Percentiles rank a stretch among this genome's conserved stretches.
These are phyloP conservation scores for Vitis rupestris DNA, from an alignment of 164 flowering plant species.

Conservation along the genomic window DNA sequence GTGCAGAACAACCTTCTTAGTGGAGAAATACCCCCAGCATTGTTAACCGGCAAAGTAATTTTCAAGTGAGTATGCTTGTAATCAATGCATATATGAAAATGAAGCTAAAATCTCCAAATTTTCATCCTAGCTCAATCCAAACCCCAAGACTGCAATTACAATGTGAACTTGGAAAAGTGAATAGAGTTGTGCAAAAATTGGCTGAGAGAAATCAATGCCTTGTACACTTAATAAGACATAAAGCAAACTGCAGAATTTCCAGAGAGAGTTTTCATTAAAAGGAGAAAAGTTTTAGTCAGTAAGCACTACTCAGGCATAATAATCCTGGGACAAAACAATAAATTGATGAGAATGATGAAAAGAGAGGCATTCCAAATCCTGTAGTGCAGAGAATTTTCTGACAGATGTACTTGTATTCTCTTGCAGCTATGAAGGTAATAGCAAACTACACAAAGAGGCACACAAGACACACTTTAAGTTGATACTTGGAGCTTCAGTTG, in stretches of 20 bases:
- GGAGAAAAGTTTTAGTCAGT: not conserved
- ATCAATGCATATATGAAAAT: not conserved
- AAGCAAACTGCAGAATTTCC: too few species aligned
- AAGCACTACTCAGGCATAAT: not conserved
- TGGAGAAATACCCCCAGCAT: conserved; percentile 60
- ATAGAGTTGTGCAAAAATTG: too few species aligned
- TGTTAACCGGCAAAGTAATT: conserved; percentile 46
- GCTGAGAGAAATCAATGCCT: too few species aligned
- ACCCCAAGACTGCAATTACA: not conserved
- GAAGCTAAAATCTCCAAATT: not conserved
- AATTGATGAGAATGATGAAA: not conserved
- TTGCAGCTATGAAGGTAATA: conserved; percentile 71
- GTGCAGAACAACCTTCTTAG: conserved; percentile 80
- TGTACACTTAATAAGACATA: too few species aligned
- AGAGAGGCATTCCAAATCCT: not conserved
- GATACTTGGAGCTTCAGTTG: conserved; percentile 51
- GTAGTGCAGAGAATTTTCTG: not conserved
- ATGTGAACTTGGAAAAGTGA: too few species aligned
- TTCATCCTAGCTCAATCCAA: not conserved
- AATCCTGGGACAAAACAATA: not conserved
- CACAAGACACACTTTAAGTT: conserved; percentile 38
- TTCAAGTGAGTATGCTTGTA: conserved; percentile 57
- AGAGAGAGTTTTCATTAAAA: not conserved
- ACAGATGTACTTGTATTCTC: conserved; percentile 11
- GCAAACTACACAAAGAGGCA: conserved; percentile 39